A percentile compares a stretch with the other conserved stretches of the same genome.
These are phyloP conservation scores for Fagopyrum tataricum DNA, from an alignment of 148 eudicot genomes.

Conservation along the genomic window DNA sequence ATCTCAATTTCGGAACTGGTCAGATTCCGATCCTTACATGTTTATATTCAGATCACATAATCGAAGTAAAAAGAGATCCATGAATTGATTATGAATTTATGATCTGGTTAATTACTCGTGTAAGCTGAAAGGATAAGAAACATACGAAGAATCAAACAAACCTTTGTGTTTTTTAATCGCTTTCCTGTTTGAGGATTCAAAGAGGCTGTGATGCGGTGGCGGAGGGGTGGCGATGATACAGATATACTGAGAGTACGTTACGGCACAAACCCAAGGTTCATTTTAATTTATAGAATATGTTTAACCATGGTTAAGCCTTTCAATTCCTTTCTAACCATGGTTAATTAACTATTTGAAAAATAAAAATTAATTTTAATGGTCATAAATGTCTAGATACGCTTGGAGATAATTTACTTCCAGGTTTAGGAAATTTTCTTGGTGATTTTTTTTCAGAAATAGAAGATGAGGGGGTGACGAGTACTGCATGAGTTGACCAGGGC, in stretches of 20 bases:
- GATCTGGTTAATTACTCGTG: background rate
- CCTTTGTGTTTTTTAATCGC: background rate
- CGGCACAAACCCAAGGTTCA: background rate
- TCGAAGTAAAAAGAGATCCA: background rate
- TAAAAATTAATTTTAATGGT: no score
- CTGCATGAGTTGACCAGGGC: background rate
- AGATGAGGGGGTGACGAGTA: background rate
- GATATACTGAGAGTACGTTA: background rate
- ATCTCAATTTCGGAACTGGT: background rate
- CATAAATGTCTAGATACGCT: background rate
- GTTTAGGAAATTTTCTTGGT: background rate
- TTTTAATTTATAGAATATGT: background rate
- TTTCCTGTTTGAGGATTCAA: background rate
- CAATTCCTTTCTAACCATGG: background rate
- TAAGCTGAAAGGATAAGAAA: background rate
- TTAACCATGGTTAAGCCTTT: background rate
- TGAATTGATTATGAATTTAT: background rate
- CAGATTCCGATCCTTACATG: background rate
- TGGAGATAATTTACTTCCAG: background rate
- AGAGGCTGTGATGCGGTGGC: background rate
- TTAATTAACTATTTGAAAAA: background rate
- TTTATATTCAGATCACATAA: background rate
- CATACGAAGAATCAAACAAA: background rate
- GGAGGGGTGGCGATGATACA: background rate
- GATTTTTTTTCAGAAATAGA: background rate